Conservation (phyloP, 805 yeast genomes). For the Jamesozyma jinghongensis region DNA sequence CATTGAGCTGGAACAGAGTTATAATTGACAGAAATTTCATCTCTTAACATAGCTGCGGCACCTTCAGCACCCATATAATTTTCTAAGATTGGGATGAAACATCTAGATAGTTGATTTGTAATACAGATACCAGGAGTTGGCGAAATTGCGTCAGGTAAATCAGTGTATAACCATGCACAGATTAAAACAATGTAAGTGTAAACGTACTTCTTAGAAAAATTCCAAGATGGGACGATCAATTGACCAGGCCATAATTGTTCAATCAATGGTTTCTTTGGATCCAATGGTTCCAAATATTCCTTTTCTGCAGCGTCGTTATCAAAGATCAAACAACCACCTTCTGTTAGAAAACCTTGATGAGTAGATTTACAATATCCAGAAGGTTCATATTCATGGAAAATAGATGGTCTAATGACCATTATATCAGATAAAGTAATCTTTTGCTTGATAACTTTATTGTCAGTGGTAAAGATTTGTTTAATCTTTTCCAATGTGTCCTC, state of each 20-base stretch:
- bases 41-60: conserved; percentile 38
- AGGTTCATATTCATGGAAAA: conserved; percentile 62
- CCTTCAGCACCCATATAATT: conserved; percentile 29
- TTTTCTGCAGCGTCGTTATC: conserved; percentile 45
- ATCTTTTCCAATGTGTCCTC: conserved; percentile 53
- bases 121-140: conserved; percentile 90
- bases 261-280: conserved; percentile 43
- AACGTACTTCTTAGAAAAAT: conserved; percentile 12
- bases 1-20: conserved; percentile 44
- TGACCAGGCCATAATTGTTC: conserved; percentile 85
- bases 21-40: conserved; percentile 38
- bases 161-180: conserved; percentile 78
- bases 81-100: conserved; percentile 25
- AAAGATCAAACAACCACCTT: conserved; percentile 72
- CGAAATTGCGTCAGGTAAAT: conserved; percentile 77
- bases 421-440: conserved; percentile 37
- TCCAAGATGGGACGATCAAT: conserved; percentile 44
- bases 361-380: conserved; percentile 54
- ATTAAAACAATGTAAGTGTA: conserved; percentile 25
- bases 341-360: conserved; percentile 63
- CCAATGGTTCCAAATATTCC: conserved; percentile 37
- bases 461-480: conserved; percentile 39
- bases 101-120: conserved; percentile 47
- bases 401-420: conserved; percentile 67
- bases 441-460: conserved; percentile 16